Evolutionary conservation across 2,329 filamentous ascomycete genomes (phyloP).

Genomic region (Penicillium concentricum): DNA sequence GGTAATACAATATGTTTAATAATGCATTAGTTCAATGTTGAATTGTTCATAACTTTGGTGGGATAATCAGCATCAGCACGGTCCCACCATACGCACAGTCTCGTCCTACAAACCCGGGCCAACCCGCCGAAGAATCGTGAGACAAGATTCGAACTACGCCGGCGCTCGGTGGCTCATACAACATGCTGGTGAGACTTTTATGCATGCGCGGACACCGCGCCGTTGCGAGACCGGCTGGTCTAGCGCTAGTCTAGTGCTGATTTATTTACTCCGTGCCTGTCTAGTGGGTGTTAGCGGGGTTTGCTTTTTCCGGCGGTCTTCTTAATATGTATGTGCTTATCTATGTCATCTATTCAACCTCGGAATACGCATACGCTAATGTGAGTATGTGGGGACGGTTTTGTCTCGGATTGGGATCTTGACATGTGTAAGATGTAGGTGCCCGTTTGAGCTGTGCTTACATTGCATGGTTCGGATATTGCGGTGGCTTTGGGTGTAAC

Average conservation of each 20-base stretch:
- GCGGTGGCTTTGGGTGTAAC: not conserved
- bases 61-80: too few species aligned
- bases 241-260: too few species aligned
- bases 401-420: not conserved
- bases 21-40: too few species aligned
- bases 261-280: not conserved
- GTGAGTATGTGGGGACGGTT: too few species aligned
- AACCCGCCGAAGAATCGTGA: too few species aligned
- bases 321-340: too few species aligned
- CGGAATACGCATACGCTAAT: too few species aligned
- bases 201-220: constrained; percentile 13
- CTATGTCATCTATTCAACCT: too few species aligned
- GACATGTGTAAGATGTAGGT: not conserved
- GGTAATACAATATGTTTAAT: too few species aligned
- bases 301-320: not conserved
- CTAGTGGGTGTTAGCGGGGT: not conserved
- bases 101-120: too few species aligned
- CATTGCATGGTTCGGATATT: constrained; percentile 4
- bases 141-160: constrained; percentile 22
- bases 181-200: constrained; percentile 19
- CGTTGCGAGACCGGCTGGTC: constrained; percentile 16
- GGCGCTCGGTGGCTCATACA: constrained; percentile 29
- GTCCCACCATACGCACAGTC: too few species aligned
- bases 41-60: too few species aligned
- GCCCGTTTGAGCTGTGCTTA: not conserved